Evolutionary conservation across 495 filamentous ascomycete genomes (phyloP).

Genomic region (Chaetomium fimeti): DNA sequence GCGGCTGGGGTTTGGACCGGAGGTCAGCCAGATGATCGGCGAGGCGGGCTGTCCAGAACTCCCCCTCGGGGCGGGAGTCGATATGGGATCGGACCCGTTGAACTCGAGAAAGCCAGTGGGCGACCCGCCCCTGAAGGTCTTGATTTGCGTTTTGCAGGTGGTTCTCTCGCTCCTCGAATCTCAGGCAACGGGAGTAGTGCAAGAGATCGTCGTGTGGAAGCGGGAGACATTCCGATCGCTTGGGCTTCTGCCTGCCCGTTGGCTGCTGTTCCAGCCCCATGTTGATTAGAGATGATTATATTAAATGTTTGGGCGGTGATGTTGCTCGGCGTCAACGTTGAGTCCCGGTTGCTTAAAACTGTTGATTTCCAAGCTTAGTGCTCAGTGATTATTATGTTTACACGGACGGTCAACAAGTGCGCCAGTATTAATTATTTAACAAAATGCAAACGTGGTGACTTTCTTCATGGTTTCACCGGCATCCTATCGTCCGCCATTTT

Average conservation of each 20-base stretch:
- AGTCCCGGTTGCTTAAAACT: not conserved
- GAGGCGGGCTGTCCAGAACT: constrained; percentile 21
- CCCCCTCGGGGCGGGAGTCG: constrained; percentile 18
- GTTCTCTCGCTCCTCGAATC: constrained; percentile 20
- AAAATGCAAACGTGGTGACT: too few species aligned
- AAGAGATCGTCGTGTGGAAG: constrained; percentile 18
- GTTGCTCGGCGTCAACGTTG: not conserved
- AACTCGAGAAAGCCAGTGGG: constrained; percentile 18
- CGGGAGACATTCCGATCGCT: constrained; percentile 12
- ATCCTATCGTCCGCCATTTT: too few species aligned
- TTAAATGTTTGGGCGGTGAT: not conserved
- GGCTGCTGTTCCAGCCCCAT: constrained; percentile 10
- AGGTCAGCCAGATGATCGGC: constrained; percentile 25
- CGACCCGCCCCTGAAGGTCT: constrained; percentile 10
- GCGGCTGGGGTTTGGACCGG: constrained; percentile 22
- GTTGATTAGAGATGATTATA: not conserved
- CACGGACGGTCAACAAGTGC: too few species aligned
- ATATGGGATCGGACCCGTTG: constrained; percentile 15
- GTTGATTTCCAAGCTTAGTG: too few species aligned
- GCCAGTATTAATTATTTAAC: too few species aligned
- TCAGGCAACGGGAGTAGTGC: constrained; percentile 21
- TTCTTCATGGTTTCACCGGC: too few species aligned
- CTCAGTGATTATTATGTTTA: too few species aligned
- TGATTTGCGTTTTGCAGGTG: constrained; percentile 11
- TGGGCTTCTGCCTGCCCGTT: constrained; percentile 2